phyloP scores from a whole-genome alignment of 768 basidiomycete genomes.

The Leccinum arenicola region DNA sequence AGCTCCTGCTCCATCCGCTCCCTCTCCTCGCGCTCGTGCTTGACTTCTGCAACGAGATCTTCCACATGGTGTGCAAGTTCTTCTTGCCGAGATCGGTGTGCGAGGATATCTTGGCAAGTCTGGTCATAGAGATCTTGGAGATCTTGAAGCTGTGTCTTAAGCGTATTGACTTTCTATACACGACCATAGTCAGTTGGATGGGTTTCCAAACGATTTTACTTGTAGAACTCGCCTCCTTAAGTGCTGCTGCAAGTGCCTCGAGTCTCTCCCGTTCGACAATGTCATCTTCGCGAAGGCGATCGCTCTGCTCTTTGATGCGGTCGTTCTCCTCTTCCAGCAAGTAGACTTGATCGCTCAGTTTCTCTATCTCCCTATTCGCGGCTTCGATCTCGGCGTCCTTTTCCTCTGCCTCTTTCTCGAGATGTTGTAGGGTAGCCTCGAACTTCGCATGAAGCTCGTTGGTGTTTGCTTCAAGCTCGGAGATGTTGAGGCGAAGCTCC shows the following conservation, averaged over 20 bases:
- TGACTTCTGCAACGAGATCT: constrained; percentile 61
- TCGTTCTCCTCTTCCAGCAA: constrained; percentile 86
- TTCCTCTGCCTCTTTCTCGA: constrained; percentile 74
- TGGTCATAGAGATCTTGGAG: constrained; percentile 63
- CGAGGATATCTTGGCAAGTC: constrained; percentile 58
- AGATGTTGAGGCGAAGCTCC: constrained; percentile 67
- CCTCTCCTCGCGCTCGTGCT: constrained; percentile 55
- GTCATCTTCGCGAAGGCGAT: constrained; percentile 69
- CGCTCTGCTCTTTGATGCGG: constrained; percentile 65
- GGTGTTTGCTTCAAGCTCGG: constrained; percentile 71
- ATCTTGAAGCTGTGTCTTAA: constrained; percentile 68
- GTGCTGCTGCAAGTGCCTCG: constrained; percentile 61
- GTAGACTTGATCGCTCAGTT: constrained; percentile 77
- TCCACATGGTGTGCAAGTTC: constrained; percentile 74
- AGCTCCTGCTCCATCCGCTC: constrained; percentile 54
- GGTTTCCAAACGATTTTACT: background rate
- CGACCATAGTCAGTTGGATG: background rate
- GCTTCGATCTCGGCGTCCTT: constrained; percentile 77
- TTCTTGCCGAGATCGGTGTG: constrained; percentile 70
- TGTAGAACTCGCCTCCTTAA: constrained; percentile 68
- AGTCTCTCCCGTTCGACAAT: constrained; percentile 64
- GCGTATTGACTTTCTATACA: constrained; percentile 60
- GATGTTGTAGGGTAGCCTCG: constrained; percentile 68
- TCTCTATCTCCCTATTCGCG: constrained; percentile 75
- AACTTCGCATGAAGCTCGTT: constrained; percentile 72